Conservation (phyloP, 208 protist species). For the Trypanosoma brucei region DNA sequence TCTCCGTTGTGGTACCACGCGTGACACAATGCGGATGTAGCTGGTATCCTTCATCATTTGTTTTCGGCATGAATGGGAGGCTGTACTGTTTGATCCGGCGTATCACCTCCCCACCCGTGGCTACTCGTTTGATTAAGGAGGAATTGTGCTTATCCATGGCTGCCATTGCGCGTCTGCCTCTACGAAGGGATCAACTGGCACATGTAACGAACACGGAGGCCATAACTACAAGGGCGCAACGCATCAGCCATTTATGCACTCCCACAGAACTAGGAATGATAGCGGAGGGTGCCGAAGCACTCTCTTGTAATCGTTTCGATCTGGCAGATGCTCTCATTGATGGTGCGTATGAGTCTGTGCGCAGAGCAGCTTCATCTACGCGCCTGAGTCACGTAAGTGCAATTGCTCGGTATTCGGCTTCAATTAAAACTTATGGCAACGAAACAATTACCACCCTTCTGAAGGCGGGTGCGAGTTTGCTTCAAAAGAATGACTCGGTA, state of each 20-base stretch:
- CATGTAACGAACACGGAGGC: background rate
- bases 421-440: slow-evolving; percentile 12
- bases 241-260: slow-evolving; percentile 39
- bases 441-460: slow-evolving; percentile 9
- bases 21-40: background rate
- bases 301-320: slow-evolving; percentile 24
- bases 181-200: slow-evolving; percentile 4
- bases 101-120: slow-evolving; percentile 27
- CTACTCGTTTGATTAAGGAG: slow-evolving; percentile 31
- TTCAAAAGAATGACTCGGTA: slow-evolving; percentile 18
- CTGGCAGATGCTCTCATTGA: slow-evolving; percentile 39
- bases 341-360: slow-evolving; percentile 23
- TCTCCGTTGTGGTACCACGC: too few species aligned
- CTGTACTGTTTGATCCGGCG: slow-evolving; percentile 25
- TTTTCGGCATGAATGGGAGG: slow-evolving; percentile 16
- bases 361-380: background rate
- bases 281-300: slow-evolving; percentile 34
- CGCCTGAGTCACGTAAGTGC: slow-evolving; percentile 16
- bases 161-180: slow-evolving; percentile 35
- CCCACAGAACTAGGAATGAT: slow-evolving; percentile 65
- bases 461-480: background rate
- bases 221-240: slow-evolving; percentile 18
- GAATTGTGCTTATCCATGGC: slow-evolving; percentile 69
- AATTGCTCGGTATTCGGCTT: slow-evolving; percentile 10
- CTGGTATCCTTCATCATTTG: background rate